These are phyloP conservation scores for Byssoonygena ceratinophila DNA, from an alignment of 2,329 filamentous ascomycete species.

Conservation along the genomic window DNA sequence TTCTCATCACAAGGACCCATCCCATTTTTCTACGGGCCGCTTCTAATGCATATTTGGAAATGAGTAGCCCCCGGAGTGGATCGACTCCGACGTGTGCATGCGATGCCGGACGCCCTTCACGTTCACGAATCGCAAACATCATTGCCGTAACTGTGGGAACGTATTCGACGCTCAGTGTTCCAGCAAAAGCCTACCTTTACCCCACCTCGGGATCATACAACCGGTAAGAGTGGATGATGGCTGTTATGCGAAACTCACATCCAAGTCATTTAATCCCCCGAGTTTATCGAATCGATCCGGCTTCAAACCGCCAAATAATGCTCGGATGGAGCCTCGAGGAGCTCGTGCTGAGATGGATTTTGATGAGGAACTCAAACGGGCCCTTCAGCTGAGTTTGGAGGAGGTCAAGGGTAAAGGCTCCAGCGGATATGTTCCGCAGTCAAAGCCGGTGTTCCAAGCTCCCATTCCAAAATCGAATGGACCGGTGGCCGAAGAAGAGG, in stretches of 20 bases:
- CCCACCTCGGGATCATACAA: constrained; percentile 83
- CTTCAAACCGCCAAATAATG: constrained; percentile 50
- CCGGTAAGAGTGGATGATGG: constrained; percentile 92
- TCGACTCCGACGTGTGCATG: constrained; percentile 97
- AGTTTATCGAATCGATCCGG: constrained; percentile 32
- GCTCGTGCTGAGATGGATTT: constrained; percentile 82
- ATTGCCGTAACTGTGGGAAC: constrained; percentile 95
- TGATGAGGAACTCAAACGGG: constrained; percentile 87
- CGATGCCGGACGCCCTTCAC: constrained; percentile 90
- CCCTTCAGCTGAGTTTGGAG: constrained; percentile 92
- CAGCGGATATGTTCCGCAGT: constrained; percentile 60
- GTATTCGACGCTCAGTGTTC: constrained; percentile 96
- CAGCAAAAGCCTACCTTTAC: constrained; percentile 73
- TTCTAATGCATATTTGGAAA: constrained; percentile 2
- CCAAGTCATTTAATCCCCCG: constrained; percentile 47
- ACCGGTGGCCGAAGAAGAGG: constrained; percentile 54
- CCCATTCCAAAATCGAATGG: constrained; percentile 31
- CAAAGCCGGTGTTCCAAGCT: constrained; percentile 30
- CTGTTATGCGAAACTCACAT: constrained; percentile 79
- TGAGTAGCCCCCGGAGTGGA: constrained; percentile 81
- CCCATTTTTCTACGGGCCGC: constrained; percentile 8
- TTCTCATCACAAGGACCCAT: constrained; percentile 18
- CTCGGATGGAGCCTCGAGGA: constrained; percentile 78
- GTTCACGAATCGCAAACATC: constrained; percentile 96
- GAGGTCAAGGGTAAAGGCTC: constrained; percentile 68